Evolutionary conservation across 1,284 basidiomycete species (phyloP), one percentile per base, ranked within the genome.

Genomic region (Afroboletus lepidellus): DNA sequence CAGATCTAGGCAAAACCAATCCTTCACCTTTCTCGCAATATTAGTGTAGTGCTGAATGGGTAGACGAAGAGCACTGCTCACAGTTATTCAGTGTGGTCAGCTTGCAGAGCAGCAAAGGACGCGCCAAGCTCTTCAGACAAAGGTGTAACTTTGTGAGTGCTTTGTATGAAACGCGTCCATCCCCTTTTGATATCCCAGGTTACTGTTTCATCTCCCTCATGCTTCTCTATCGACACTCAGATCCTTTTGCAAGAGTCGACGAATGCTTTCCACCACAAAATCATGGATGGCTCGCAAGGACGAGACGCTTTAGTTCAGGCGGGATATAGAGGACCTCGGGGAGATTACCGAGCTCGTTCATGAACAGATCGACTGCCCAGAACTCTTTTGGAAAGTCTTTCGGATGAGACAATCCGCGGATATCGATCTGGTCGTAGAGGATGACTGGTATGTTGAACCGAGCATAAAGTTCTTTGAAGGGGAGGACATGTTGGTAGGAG

Each of bases 371-470:
- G 8, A 70, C 59, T 5, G 72, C 76, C 78, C 78, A 81, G 30
- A 80, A 80, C 23, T 51, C 53, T 16, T 55, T 55, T 2, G 67
- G 65, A 16, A 55, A 65, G 9, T 54, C 37, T 50, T 73, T 76
- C 3, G 73, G 67, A 45, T 75, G 76, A 2, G 77, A 74, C 8
- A 77, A 80, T 33, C 59, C 53, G 5, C 74, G 77, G 46, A 62
- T 73, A 11, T 78, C 80, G 39, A 80, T 57, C 60, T 80, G 79
- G 58, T 80, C 80, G 60, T 81, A 80, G 50, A 81, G 57, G 39
- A 81, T 57, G 56, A 81, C 64, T 0, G 77, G 77, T 36, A 75
- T 70, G 33, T 52, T 41, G 18, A 54, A 57, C n/a, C 47, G 46
- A 16, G 47, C 21, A 23, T 64, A 52, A 51, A 76, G 67, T 33